Evolutionary conservation across 106 monocot genomes (phyloP), one percentile per base, ranked within the genome.

Genomic region (Platanthera zijinensis): DNA sequence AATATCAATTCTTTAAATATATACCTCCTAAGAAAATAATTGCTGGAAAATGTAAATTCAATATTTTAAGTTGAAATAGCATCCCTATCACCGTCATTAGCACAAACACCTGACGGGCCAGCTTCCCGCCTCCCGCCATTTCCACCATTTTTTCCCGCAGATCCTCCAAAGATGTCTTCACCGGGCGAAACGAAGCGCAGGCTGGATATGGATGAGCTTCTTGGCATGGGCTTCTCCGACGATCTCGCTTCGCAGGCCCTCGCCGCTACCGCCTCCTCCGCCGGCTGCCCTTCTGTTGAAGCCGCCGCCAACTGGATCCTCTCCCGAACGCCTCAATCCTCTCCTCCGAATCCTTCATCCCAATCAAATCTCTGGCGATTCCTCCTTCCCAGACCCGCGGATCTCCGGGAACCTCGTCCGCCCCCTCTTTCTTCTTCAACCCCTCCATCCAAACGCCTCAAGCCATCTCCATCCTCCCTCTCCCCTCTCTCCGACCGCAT

Each of bases 281-380:
- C 89, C 67, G 83, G 89, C 80, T 87, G 83, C 45, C 78, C 80
- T 51, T 56, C 74, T 54, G 28, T 62, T 48, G 80, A 76, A 21
- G 90, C 76, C 13, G 94, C 90, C 74, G 77, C 87, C 71, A 89
- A 94, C 10, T 94, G 89, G 91, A 86, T 94, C 74, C 85, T 94
- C 62, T 66, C 70, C 77, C 77, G 80, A 51, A 11, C 56, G 39
- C n/a, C 78, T 59, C 30, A 80, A 48, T 66, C 71, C 81, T 15
- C 80, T 76, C 57, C 18, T 54, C 48, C 51, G 30, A 30, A 28
- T 17, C 66, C 79, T n/a, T 69, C 83, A 50, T 80, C 79, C 50
- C 85, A 83, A 73, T 80, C 74, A 56, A 75, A 63, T 81, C 83
- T 90, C 80, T 74, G 79, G 66, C 75, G 81, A 73, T 77, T 78